Evolutionary conservation across 176 grass and related monocot genomes (phyloP), one percentile per base, ranked within the genome.

Genomic region (Miscanthus lutarioriparius): DNA sequence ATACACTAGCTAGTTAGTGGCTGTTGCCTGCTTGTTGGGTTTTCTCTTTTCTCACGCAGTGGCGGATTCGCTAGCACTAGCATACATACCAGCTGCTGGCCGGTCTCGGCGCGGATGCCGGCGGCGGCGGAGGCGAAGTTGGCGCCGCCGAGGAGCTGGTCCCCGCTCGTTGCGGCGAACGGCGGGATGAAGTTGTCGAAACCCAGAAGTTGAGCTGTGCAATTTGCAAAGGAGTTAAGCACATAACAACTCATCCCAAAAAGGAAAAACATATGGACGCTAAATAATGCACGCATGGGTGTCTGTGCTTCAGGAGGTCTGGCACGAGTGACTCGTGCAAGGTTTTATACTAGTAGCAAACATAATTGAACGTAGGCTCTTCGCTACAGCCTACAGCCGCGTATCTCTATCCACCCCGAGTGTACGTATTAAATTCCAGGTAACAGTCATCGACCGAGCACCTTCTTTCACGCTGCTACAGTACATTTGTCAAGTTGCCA

Each of bases 41-140:
- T 47, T 4, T 47, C 44, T 47, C 44, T 47, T 47, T 4, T 14
- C 13, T 47, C 44, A 47, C 44, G 44, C 44, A 47, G 4, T 47
- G 44, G 44, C n/a, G n/a, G n/a, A 14, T 47, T 47, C 13, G 44
- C 44, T 15, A 14, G 41, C 41, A 12, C 1, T 10, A 45, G 11
- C 43, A 15, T 49, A 17, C 47, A 4, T n/a, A 58, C 53, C 51
- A 99, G 88, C 86, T 99, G 97, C 78, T 86, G 91, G 6, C 97
- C 97, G 0, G 97, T 99, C 91, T 99, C 97, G 47, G 89, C 82
- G 20, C 93, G 91, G 84, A 99, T 99, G 72, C 97, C 97, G n/a
- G 97, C 97, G 36, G 97, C 97, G 35, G 97, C 97, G 4, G 97
- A 99, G 2, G 97, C 97, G 82, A 99, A 99, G 86, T 99, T 99